These are phyloP conservation scores for Colletotrichum euphorbiae DNA, from an alignment of 2,329 filamentous ascomycete species.

Conservation along the genomic window DNA sequence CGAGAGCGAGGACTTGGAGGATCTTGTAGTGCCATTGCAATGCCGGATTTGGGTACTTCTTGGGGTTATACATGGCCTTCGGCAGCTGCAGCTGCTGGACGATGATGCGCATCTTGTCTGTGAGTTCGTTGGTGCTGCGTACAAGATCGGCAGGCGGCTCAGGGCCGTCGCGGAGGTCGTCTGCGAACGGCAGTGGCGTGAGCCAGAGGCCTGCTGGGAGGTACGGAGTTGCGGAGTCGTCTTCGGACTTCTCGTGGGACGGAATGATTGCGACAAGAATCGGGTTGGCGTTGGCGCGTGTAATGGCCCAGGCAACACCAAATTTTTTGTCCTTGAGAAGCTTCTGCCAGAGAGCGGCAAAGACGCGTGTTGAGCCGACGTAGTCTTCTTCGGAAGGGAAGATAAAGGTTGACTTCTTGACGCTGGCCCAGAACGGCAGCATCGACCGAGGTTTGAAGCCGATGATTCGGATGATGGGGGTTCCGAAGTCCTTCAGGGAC, in stretches of 20 bases:
- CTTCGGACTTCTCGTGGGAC: conserved; percentile 73
- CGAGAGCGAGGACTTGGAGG: conserved; percentile 88
- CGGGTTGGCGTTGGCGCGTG: conserved; percentile 83
- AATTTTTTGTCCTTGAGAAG: conserved; percentile 83
- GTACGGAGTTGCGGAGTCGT: conserved; percentile 73
- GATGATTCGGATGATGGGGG: conserved; percentile 86
- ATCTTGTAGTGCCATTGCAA: conserved; percentile 99
- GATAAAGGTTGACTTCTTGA: conserved; percentile 89
- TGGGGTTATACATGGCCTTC: conserved; percentile 84
- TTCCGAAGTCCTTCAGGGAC: conserved; percentile 81
- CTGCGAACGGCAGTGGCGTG: conserved; percentile 86
- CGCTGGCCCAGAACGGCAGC: conserved; percentile 85
- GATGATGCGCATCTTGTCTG: conserved; percentile 84
- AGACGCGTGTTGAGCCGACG: conserved; percentile 91
- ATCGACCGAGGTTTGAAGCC: conserved; percentile 88
- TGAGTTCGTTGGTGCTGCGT: conserved; percentile 76
- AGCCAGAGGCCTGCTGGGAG: conserved; percentile 91
- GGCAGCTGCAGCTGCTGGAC: conserved; percentile 91
- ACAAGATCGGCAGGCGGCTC: conserved; percentile 67
- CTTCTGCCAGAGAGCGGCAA: conserved; percentile 90
- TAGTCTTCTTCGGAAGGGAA: conserved; percentile 93
- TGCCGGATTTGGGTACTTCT: conserved; percentile 89
- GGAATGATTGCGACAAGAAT: conserved; percentile 85
- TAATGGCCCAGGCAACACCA: conserved; percentile 89
- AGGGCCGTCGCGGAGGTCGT: conserved; percentile 84